phyloP scores from a whole-genome alignment of 176 grass and related monocot species.

The Cenchrus americanus region DNA sequence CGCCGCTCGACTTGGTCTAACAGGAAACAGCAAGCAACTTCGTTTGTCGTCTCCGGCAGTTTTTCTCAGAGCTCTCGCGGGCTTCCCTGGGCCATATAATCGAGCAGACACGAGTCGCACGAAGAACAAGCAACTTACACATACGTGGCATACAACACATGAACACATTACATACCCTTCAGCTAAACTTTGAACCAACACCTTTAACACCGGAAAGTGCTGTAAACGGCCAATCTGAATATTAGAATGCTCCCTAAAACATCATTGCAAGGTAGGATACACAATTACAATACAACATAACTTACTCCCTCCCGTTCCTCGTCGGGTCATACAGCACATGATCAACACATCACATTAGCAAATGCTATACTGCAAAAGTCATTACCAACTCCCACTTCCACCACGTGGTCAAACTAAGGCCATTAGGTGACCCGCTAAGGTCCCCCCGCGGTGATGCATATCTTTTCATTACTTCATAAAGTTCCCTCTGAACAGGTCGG shows the following conservation, averaged over 20 bases:
- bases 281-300: slow-evolving; percentile 39
- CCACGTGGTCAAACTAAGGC: slow-evolving; percentile 29
- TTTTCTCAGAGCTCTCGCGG: not conserved
- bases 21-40: not conserved
- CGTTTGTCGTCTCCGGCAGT: not conserved
- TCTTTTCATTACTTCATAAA: slow-evolving; percentile 31
- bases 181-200: not conserved
- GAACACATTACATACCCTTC: not conserved
- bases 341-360: slow-evolving; percentile 41
- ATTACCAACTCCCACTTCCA: slow-evolving; percentile 32
- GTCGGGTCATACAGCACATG: slow-evolving; percentile 39
- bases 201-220: not conserved
- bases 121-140: not conserved
- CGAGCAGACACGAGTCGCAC: not conserved
- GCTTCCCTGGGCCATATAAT: not conserved
- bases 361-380: slow-evolving; percentile 29
- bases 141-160: not conserved
- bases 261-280: slow-evolving; percentile 29
- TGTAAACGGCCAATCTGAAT: not conserved
- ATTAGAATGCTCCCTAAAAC: slow-evolving; percentile 22
- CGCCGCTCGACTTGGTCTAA: not conserved
- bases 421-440: not conserved
- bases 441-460: not conserved
- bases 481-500: not conserved
- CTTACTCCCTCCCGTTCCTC: slow-evolving; percentile 20